Evolutionary conservation across 441 rosid genomes (phyloP).

Genomic region (Populus tomentosa): DNA sequence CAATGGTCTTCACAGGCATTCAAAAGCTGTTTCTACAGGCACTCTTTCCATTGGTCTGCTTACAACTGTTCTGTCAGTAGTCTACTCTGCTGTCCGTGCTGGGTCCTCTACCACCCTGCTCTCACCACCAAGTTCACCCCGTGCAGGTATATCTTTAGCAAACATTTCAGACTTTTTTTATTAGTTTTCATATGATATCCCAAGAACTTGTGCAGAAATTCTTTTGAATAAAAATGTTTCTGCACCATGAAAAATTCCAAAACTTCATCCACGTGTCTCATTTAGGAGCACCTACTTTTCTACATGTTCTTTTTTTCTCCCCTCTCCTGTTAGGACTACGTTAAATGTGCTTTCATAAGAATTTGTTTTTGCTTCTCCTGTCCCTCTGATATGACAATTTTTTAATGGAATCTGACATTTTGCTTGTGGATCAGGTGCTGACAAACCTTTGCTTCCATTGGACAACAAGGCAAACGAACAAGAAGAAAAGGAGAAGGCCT

Average conservation of each 20-base stretch:
- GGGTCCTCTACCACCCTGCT: constrained; percentile 84
- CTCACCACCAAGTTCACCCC: constrained; percentile 80
- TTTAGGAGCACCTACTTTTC: not conserved
- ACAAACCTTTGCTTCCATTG: constrained; percentile 81
- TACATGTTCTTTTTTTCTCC: no score
- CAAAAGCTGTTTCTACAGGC: constrained; percentile 78
- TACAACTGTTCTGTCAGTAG: constrained; percentile 81
- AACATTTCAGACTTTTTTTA: not conserved
- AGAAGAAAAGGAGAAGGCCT: constrained; percentile 61
- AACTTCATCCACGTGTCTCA: not conserved
- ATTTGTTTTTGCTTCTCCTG: not conserved
- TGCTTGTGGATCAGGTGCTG: constrained; percentile 27
- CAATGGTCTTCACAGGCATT: constrained; percentile 84
- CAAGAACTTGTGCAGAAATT: not conserved
- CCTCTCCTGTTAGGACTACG: not conserved
- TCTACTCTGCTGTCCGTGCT: constrained; percentile 91
- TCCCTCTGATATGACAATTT: not conserved
- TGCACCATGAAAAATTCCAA: not conserved
- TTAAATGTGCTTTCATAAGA: not conserved
- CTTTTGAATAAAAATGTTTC: not conserved
- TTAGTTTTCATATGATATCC: not conserved
- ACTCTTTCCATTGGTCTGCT: constrained; percentile 73
- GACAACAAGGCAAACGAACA: constrained; percentile 59
- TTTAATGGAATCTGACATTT: not conserved
- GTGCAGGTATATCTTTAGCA: constrained; percentile 51